Conservation (phyloP, 495 filamentous ascomycete genomes). For the Tuber brumale region DNA sequence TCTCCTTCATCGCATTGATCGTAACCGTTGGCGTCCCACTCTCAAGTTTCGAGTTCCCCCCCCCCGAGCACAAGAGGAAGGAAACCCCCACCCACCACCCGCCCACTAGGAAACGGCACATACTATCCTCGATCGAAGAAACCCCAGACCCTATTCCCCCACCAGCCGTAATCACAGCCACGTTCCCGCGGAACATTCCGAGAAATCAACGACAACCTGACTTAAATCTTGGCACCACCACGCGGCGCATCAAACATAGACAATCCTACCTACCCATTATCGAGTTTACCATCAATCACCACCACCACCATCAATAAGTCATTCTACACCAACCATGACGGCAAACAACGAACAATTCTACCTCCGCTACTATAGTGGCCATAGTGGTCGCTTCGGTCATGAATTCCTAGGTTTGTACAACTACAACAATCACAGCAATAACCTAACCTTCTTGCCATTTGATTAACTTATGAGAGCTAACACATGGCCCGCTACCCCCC, state of each 20-base stretch:
- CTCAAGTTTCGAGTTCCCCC: neutral
- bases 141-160: neutral
- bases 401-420: constrained; percentile 90
- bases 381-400: constrained; percentile 95
- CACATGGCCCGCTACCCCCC: constrained; percentile 10
- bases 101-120: neutral
- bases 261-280: neutral
- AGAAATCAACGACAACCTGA: neutral
- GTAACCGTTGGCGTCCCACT: neutral
- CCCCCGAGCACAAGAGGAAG: neutral
- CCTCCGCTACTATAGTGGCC: constrained; percentile 96
- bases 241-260: neutral
- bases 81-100: no score
- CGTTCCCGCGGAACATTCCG: neutral
- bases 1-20: neutral
- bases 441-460: constrained; percentile 13
- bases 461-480: constrained; percentile 12
- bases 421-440: neutral
- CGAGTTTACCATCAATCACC: neutral
- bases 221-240: neutral
- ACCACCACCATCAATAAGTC: neutral
- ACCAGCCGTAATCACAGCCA: neutral
- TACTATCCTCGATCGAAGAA: neutral
- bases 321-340: constrained; percentile 30
- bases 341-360: constrained; percentile 72